A percentile compares a stretch with the other conserved stretches of the same genome.
Conservation (phyloP, 192 early-diverging fungal genomes). For the Backusella luteola region DNA sequence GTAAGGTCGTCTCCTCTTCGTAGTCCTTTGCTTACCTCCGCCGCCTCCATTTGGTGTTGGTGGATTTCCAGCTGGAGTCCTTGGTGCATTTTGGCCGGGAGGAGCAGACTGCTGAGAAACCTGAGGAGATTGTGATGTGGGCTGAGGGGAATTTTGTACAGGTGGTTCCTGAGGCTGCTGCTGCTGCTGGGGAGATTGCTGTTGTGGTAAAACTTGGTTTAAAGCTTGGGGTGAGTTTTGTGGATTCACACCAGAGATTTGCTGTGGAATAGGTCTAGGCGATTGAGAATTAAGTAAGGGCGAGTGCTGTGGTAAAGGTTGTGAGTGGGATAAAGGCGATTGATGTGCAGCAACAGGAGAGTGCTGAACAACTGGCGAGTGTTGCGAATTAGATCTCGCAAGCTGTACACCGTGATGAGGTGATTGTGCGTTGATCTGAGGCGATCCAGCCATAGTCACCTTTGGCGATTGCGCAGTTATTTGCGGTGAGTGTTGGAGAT, state of each 20-base stretch:
- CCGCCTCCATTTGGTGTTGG: not conserved
- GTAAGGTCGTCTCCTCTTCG: not conserved
- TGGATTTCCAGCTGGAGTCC: not conserved
- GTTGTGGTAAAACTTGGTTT: not conserved
- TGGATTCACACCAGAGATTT: not conserved
- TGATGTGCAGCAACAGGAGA: not conserved
- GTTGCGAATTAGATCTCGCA: not conserved
- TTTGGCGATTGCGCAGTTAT: not conserved
- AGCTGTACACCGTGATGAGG: not conserved
- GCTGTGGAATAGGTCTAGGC: not conserved
- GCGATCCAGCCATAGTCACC: not conserved
- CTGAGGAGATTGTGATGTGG: not conserved
- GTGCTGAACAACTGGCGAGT: not conserved
- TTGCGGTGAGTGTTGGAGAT: conserved; percentile 1
- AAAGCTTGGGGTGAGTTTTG: not conserved
- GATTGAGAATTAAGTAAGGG: not conserved
- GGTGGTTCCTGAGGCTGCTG: conserved; percentile 1
- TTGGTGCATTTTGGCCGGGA: not conserved
- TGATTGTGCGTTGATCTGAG: not conserved
- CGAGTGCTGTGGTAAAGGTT: not conserved
- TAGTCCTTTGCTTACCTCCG: not conserved
- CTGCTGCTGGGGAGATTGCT: not conserved
- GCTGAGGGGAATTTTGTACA: not conserved
- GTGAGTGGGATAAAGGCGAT: not conserved
- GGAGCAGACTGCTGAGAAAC: not conserved